Percentiles rank a stretch among this genome's conserved stretches.
phyloP scores from a whole-genome alignment of 2,329 filamentous ascomycete genomes.

The Bipolaris sorokiniana region DNA sequence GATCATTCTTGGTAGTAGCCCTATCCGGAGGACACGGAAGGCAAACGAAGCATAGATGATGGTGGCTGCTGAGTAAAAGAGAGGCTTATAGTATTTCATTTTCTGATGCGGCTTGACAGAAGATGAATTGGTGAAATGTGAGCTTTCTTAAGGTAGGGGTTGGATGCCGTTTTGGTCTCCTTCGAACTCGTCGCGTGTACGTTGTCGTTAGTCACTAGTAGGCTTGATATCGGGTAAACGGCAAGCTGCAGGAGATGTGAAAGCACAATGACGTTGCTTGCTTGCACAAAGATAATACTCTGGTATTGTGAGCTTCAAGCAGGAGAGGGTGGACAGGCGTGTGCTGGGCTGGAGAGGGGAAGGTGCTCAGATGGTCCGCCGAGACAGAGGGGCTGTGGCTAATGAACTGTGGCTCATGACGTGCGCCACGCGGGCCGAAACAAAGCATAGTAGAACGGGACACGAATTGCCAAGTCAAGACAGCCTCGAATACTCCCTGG shows the following conservation, averaged over 20 bases:
- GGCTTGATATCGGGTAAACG: not conserved
- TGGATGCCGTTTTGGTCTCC: not conserved
- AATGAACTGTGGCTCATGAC: constrained; percentile 36
- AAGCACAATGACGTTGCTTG: not conserved
- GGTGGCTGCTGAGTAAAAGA: constrained; percentile 23
- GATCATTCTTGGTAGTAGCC: constrained; percentile 16
- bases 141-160: not conserved
- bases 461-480: constrained; percentile 48
- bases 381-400: constrained; percentile 24
- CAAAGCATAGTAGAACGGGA: constrained; percentile 40
- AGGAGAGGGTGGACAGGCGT: not conserved
- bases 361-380: not conserved
- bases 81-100: constrained; percentile 27
- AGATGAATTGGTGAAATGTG: not conserved
- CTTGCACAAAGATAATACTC: not conserved
- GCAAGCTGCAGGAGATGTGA: not conserved
- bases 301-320: not conserved
- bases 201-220: not conserved
- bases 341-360: not conserved
- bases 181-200: not conserved
- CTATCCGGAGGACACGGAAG: constrained; percentile 24
- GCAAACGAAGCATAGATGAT: constrained; percentile 27
- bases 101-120: not conserved
- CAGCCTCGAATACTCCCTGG: constrained; percentile 34
- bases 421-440: constrained; percentile 34